Evolutionary conservation across 1,139 yeast genomes (phyloP).

Genomic region (Yamadazyma kanchanaburiensis): DNA sequence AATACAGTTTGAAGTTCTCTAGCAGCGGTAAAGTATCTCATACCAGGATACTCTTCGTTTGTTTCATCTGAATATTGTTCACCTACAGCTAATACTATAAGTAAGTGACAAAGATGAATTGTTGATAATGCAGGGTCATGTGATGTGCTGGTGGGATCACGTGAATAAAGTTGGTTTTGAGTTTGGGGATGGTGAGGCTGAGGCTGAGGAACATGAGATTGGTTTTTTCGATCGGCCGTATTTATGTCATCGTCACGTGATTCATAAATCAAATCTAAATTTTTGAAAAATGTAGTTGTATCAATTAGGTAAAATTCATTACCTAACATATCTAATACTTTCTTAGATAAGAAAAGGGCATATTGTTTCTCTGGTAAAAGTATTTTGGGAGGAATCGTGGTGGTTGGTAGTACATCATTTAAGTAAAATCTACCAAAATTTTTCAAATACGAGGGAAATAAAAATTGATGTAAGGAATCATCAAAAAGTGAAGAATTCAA

Average conservation of each 20-base stretch:
- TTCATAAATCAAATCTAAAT: slow-evolving; percentile 9
- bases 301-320: slow-evolving; percentile 11
- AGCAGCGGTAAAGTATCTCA: slow-evolving; percentile 11
- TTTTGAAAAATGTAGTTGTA: slow-evolving; percentile 6
- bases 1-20: slow-evolving; percentile 7
- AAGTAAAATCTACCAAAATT: too few species aligned
- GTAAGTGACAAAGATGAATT: slow-evolving; percentile 10
- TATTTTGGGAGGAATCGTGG: too few species aligned
- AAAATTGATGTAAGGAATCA: too few species aligned
- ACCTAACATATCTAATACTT: slow-evolving; percentile 11
- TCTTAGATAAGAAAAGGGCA: slow-evolving; percentile 10
- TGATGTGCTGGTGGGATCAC: too few species aligned
- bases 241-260: slow-evolving; percentile 6
- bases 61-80: slow-evolving; percentile 12
- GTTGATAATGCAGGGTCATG: slow-evolving; percentile 6
- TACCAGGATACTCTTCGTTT: slow-evolving; percentile 12
- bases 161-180: neutral
- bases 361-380: slow-evolving; percentile 13
- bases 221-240: too few species aligned
- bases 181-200: too few species aligned
- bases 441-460: too few species aligned
- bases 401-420: too few species aligned
- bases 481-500: too few species aligned
- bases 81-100: slow-evolving; percentile 10
- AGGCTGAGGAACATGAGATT: too few species aligned